Percentiles rank a stretch among this genome's conserved stretches.
phyloP scores from a whole-genome alignment of 106 monocot genomes.

The Platanthera zijinensis region DNA sequence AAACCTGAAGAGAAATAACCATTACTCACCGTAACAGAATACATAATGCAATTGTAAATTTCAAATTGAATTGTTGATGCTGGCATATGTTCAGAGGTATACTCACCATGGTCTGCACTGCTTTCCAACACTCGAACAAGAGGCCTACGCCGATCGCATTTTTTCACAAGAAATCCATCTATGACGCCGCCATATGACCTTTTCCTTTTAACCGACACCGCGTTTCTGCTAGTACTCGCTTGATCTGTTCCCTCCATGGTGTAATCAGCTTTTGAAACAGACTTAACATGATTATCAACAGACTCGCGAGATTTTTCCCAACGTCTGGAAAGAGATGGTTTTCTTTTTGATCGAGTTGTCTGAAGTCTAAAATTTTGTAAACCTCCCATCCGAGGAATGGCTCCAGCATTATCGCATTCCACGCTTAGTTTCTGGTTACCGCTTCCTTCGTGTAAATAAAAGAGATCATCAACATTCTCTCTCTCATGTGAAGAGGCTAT shows the following conservation, averaged over 20 bases:
- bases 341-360: conserved; percentile 50
- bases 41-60: conserved; percentile 15
- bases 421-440: conserved; percentile 13
- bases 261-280: conserved; percentile 15
- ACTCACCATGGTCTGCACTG: conserved; percentile 44
- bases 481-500: conserved; percentile 18
- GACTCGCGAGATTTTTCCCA: conserved; percentile 25
- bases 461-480: conserved; percentile 10
- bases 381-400: conserved; percentile 49
- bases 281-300: conserved; percentile 23
- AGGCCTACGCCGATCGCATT: conserved; percentile 58
- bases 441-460: conserved; percentile 13
- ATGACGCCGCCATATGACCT: conserved; percentile 28
- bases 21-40: conserved; percentile 23
- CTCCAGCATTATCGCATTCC: conserved; percentile 38
- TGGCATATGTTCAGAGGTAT: conserved; percentile 37
- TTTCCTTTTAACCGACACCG: conserved; percentile 33
- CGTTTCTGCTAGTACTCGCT: conserved; percentile 25
- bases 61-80: conserved; percentile 21
- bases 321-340: conserved; percentile 17
- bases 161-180: conserved; percentile 62
- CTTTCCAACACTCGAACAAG: conserved; percentile 71
- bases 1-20: conserved; percentile 37
- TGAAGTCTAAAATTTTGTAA: conserved; percentile 64
- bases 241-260: conserved; percentile 11